Percentiles rank a stretch among this genome's conserved stretches.
Evolutionary conservation across 176 grass and related monocot genomes (phyloP).

Genomic region (Olyra latifolia): DNA sequence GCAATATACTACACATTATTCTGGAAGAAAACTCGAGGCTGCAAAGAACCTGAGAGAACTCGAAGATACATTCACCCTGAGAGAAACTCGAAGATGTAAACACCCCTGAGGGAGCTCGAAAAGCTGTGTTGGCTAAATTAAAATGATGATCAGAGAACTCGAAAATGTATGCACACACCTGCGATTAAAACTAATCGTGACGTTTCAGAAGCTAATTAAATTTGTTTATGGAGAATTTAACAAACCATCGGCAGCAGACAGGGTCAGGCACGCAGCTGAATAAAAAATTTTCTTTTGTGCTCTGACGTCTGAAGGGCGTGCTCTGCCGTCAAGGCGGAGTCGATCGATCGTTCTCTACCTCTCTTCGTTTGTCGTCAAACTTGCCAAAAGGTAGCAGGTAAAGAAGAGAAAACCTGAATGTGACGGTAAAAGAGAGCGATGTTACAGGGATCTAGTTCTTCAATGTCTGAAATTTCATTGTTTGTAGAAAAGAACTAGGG

Average conservation of each 20-base stretch:
- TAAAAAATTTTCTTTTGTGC: background rate
- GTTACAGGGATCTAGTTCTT: background rate
- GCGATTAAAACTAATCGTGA: background rate
- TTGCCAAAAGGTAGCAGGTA: background rate
- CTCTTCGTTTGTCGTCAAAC: background rate
- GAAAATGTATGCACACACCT: background rate
- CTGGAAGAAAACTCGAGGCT: background rate
- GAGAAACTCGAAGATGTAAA: slow-evolving; percentile 29
- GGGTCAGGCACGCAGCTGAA: slow-evolving; percentile 14
- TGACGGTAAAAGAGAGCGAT: background rate
- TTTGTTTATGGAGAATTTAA: background rate
- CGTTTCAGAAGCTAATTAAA: background rate
- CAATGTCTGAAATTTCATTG: background rate
- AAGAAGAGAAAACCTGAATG: background rate
- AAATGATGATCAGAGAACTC: slow-evolving; percentile 14
- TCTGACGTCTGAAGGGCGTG: background rate
- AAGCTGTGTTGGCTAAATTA: slow-evolving; percentile 16
- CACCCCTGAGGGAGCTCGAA: slow-evolving; percentile 26
- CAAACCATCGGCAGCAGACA: background rate
- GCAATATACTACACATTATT: background rate
- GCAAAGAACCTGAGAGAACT: slow-evolving; percentile 16
- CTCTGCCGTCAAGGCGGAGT: background rate
- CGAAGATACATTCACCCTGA: slow-evolving; percentile 24
- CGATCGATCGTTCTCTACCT: background rate
- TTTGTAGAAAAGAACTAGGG: no score